Conservation (phyloP, 768 basidiomycete species). For the Rhizopogon vulgaris region DNA sequence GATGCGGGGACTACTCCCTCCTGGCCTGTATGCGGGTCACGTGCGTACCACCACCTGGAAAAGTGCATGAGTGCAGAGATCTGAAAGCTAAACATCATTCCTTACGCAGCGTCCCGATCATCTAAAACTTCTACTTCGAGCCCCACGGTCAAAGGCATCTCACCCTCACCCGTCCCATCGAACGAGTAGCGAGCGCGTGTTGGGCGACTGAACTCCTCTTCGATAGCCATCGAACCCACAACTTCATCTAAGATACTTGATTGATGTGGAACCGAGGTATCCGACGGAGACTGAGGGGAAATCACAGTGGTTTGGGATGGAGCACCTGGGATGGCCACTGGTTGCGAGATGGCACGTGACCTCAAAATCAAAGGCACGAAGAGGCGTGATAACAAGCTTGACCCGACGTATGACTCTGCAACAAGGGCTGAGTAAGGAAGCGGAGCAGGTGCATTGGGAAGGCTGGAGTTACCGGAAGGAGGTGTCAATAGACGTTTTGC, state of each 20-base stretch:
- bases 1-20: constrained; percentile 91
- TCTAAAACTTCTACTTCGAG: constrained; percentile 72
- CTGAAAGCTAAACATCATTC: constrained; percentile 9
- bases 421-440: no score
- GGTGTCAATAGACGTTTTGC: no score
- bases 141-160: constrained; percentile 63
- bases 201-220: constrained; percentile 60
- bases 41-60: constrained; percentile 89
- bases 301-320: no score
- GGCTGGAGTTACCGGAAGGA: no score
- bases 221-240: constrained; percentile 50
- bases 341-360: no score
- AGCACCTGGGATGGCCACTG: no score
- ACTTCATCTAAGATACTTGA: constrained; percentile 47
- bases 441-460: no score
- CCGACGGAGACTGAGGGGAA: no score
- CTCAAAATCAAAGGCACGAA: no score
- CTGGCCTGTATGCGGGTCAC: constrained; percentile 69
- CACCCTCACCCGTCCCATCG: constrained; percentile 73
- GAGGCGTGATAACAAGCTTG: no score
- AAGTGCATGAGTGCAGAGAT: constrained; percentile 7
- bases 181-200: constrained; percentile 82
- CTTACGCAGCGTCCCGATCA: constrained; percentile 75
- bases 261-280: no score
- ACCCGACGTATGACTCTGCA: no score